phyloP scores from a whole-genome alignment of 2,329 filamentous ascomycete genomes.

The Erysiphe neolycopersici region DNA sequence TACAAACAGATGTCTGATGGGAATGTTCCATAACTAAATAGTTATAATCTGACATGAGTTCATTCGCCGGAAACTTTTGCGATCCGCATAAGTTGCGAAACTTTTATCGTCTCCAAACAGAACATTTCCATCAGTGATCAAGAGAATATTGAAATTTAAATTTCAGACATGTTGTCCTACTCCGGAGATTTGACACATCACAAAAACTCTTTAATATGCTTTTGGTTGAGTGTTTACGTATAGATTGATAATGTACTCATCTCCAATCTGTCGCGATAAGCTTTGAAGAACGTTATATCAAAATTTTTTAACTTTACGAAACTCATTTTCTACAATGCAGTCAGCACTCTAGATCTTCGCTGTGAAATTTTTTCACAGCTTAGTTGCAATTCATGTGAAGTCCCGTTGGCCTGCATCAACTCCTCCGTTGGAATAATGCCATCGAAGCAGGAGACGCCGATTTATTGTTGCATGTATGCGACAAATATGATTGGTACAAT shows the following conservation, averaged over 20 bases:
- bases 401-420: slow-evolving; percentile 41
- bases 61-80: slow-evolving; percentile 31
- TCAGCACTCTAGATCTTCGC: slow-evolving; percentile 21
- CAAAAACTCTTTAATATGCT: slow-evolving; percentile 3
- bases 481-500: too few species aligned
- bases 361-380: slow-evolving; percentile 24
- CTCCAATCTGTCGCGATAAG: slow-evolving; percentile 12
- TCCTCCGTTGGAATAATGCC: slow-evolving; percentile 19
- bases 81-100: slow-evolving; percentile 24
- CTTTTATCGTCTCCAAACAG: slow-evolving; percentile 18
- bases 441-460: slow-evolving; percentile 13
- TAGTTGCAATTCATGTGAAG: slow-evolving; percentile 18
- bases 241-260: slow-evolving; percentile 19
- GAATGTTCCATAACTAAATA: slow-evolving; percentile 7
- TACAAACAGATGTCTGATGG: slow-evolving; percentile 12
- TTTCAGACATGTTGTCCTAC: slow-evolving; percentile 10
- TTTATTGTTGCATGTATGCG: slow-evolving; percentile 4
- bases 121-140: slow-evolving; percentile 9
- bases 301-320: slow-evolving; percentile 16
- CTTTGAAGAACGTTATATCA: slow-evolving; percentile 17
- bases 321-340: slow-evolving; percentile 10
- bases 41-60: slow-evolving; percentile 10
- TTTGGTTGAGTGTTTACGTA: slow-evolving; percentile 10
- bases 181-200: slow-evolving; percentile 8
- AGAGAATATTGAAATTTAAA: slow-evolving; percentile 4